Evolutionary conservation across 306 rosid genomes (phyloP).

Genomic region (Dicorynia guianensis): DNA sequence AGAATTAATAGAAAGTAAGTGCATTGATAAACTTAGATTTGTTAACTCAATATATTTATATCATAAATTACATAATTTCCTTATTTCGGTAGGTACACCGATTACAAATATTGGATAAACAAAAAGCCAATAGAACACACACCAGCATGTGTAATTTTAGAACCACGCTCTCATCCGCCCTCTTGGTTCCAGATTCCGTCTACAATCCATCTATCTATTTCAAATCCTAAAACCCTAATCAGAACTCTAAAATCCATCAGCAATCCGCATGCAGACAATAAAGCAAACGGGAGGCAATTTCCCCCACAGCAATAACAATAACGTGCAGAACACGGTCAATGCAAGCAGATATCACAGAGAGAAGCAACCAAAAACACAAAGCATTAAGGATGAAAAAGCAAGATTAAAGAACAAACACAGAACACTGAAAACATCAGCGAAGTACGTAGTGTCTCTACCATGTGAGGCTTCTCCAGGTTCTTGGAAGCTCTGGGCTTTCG

Average conservation of each 20-base stretch:
- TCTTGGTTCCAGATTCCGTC: not conserved
- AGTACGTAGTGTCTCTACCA: slow-evolving; percentile 24
- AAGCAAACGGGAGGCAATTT: not conserved
- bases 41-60: not conserved
- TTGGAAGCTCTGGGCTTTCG: slow-evolving; percentile 39
- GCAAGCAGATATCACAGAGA: slow-evolving; percentile 2
- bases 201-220: not conserved
- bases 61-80: not conserved
- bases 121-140: too few species aligned
- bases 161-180: not conserved
- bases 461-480: not conserved
- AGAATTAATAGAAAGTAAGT: slow-evolving; percentile 1
- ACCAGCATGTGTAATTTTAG: too few species aligned
- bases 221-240: slow-evolving; percentile 28
- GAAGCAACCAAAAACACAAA: not conserved
- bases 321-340: not conserved
- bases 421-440: not conserved
- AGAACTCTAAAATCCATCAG: slow-evolving; percentile 21
- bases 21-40: not conserved
- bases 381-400: not conserved
- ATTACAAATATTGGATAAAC: too few species aligned
- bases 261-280: not conserved
- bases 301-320: not conserved
- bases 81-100: not conserved
- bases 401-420: not conserved